phyloP scores from a whole-genome alignment of 108 stramenopile genomes.

The Nitzschia sp. region DNA sequence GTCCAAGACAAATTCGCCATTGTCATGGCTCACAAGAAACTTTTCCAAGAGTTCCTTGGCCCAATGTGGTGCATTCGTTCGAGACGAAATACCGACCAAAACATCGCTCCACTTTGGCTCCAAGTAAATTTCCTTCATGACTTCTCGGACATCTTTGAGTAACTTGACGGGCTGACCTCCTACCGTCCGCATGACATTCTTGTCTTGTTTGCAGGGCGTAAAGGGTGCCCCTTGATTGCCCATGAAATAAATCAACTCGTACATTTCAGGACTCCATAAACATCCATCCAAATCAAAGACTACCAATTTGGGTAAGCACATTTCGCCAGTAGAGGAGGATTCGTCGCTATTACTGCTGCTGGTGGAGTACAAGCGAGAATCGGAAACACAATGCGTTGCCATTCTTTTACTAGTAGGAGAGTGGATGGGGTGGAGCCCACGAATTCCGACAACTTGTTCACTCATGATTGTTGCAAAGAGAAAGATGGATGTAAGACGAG shows the following conservation, averaged over 20 bases:
- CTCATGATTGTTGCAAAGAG: too few species aligned
- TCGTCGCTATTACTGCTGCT: too few species aligned
- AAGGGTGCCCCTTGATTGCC: slow-evolving; percentile 38
- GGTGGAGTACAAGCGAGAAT: too few species aligned
- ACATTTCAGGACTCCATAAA: slow-evolving; percentile 81
- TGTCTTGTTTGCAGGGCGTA: background rate
- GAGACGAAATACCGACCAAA: slow-evolving; percentile 58
- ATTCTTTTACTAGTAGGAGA: too few species aligned
- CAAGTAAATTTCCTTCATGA: slow-evolving; percentile 27
- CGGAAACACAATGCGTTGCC: too few species aligned
- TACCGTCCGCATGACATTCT: slow-evolving; percentile 8
- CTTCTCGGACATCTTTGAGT: slow-evolving; percentile 25
- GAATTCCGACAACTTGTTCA: too few species aligned
- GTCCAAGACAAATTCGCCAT: slow-evolving; percentile 18
- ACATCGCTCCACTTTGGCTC: slow-evolving; percentile 9
- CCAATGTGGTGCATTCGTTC: slow-evolving; percentile 75
- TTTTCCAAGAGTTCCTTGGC: slow-evolving; percentile 62
- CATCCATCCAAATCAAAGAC: slow-evolving; percentile 84
- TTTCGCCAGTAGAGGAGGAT: background rate
- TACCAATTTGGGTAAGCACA: slow-evolving; percentile 47
- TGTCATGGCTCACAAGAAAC: slow-evolving; percentile 31
- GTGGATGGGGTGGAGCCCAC: too few species aligned
- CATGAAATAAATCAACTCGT: slow-evolving; percentile 43
- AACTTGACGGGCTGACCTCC: slow-evolving; percentile 24
- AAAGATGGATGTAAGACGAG: too few species aligned